Evolutionary conservation across 805 yeast genomes (phyloP), one percentile per base, ranked within the genome.

Genomic region (Cyberlindnera petersonii): DNA sequence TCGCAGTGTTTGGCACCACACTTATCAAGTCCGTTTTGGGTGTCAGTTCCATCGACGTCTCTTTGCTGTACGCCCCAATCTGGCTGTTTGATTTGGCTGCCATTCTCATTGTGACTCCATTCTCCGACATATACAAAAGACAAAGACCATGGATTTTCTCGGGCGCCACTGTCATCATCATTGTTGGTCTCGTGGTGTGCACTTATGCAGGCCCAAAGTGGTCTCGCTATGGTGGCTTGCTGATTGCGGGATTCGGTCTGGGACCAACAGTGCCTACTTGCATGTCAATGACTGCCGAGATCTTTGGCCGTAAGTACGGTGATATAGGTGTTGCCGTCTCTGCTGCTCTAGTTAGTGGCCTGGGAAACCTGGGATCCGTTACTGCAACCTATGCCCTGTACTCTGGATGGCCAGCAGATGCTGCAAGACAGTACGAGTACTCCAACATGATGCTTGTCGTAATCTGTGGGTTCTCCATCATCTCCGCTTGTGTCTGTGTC

Each of bases 201-300:
- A 86, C 95, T 0, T 86, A 68, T 56, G 93, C 94, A 1, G 65
- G 67, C 9, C 80, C 78, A 4, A 63, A 77, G 20, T 86, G 96
- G 96, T 70, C 74, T 41, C 74, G 76, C 50, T 86, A 85, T 58
- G 94, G 77, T 7, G 96, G 96, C 1, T 67, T 86, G 37, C 68
- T 86, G 44, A 78, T 86, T 55, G 79, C 86, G 6, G 96, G 96
- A 0, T 83, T 80, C 49, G 96, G 96, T 1, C 69, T 86, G 35
- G 96, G 96, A 9, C 93, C 95, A 16, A 86, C 96, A 0, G 94
- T 86, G 11, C 95, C 96, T 20, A 86, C 83, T 26, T 72, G 80
- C 52, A 86, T 86, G 95, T 75, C 95, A 1, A 76, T 85, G 82
- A 63, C 88, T 0, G 77, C 89, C 1, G 89, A 83, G 52, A 82